These are phyloP conservation scores for Nakazawaea ernobii DNA, from an alignment of 805 yeast species.

Conservation along the genomic window DNA sequence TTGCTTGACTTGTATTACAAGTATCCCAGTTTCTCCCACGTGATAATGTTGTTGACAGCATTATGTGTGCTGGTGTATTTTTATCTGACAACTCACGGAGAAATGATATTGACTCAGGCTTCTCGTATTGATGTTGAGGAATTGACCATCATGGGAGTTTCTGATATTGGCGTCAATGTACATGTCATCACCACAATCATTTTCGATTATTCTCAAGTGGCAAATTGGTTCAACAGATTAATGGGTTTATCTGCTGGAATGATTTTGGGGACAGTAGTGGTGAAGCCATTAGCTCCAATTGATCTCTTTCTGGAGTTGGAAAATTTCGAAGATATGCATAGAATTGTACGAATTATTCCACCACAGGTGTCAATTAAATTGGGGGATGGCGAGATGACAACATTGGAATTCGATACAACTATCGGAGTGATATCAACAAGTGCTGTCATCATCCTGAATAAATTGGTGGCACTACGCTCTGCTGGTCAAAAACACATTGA, in stretches of 20 bases:
- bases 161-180: conserved; percentile 14
- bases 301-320: conserved; percentile 12
- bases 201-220: conserved; percentile 15
- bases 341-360: conserved; percentile 3
- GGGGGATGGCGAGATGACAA: not conserved
- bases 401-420: conserved; percentile 12
- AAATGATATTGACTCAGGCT: conserved; percentile 3
- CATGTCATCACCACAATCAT: conserved; percentile 9
- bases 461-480: not conserved
- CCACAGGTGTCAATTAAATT: conserved; percentile 1
- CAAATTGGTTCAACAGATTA: conserved; percentile 10
- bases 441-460: conserved; percentile 3
- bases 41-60: not conserved
- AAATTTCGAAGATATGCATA: not conserved
- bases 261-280: conserved; percentile 4
- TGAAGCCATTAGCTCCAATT: conserved; percentile 9
- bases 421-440: conserved; percentile 11
- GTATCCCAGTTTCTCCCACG: conserved; percentile 3
- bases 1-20: not conserved
- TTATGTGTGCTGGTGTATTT: not conserved
- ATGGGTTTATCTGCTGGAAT: conserved; percentile 1
- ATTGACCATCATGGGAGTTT: conserved; percentile 10
- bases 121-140: conserved; percentile 8
- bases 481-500: not conserved
- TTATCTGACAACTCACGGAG: not conserved